Evolutionary conservation across 2,329 filamentous ascomycete genomes (phyloP).

Genomic region (Venturia effusa): DNA sequence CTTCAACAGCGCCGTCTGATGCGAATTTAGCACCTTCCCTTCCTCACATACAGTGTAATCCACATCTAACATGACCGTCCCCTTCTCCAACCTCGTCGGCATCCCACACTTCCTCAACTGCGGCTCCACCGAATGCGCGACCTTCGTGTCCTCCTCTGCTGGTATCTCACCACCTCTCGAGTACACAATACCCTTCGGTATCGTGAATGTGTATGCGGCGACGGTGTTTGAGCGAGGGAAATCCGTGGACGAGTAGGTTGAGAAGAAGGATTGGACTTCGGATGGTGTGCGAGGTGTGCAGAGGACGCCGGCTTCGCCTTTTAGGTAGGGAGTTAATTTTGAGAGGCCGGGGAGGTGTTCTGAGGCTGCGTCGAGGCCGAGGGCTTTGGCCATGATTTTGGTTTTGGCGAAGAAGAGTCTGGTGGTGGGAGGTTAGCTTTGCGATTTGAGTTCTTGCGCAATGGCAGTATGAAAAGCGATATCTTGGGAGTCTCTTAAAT

Average conservation of each 20-base stretch:
- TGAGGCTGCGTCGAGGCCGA: conserved; percentile 67
- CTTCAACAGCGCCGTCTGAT: conserved; percentile 90
- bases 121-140: conserved; percentile 83
- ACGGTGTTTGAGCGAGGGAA: conserved; percentile 79
- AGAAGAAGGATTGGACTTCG: conserved; percentile 63
- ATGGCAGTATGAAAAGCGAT: neutral
- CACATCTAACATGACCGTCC: conserved; percentile 68
- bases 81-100: conserved; percentile 79
- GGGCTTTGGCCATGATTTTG: conserved; percentile 94
- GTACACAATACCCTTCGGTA: conserved; percentile 77
- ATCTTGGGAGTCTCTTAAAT: neutral
- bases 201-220: conserved; percentile 63
- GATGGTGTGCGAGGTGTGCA: conserved; percentile 69
- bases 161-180: conserved; percentile 68
- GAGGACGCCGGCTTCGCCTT: conserved; percentile 78
- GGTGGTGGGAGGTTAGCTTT: conserved; percentile 6
- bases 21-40: conserved; percentile 74
- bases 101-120: conserved; percentile 82
- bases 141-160: conserved; percentile 68
- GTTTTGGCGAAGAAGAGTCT: conserved; percentile 99
- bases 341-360: conserved; percentile 72
- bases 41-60: conserved; percentile 71
- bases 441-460: neutral
- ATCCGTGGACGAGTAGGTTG: conserved; percentile 62
- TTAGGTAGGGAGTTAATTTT: conserved; percentile 56